Percentiles rank a stretch among this genome's conserved stretches.
Conservation (phyloP, 2,329 filamentous ascomycete genomes). For the Pestalotiopsis sp. region DNA sequence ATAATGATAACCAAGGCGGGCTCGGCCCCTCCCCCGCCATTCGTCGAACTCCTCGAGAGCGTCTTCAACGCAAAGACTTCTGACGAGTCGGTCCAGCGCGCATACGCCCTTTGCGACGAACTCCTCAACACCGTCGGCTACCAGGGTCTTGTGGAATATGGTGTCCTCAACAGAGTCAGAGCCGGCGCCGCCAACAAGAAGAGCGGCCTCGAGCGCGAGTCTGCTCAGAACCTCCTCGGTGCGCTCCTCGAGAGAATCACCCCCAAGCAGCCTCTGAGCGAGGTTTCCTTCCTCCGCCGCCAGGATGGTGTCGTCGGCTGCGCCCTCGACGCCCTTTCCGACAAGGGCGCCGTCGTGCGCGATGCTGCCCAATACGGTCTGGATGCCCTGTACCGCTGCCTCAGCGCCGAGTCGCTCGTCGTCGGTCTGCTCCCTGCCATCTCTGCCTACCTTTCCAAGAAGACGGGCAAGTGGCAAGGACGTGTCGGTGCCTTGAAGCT, state of each 20-base stretch:
- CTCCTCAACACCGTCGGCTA: constrained; percentile 56
- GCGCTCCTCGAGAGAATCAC: constrained; percentile 92
- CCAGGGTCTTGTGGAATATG: constrained; percentile 54
- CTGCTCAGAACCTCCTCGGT: constrained; percentile 91
- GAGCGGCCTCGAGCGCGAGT: constrained; percentile 80
- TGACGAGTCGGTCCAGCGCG: constrained; percentile 66
- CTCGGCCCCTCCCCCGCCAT: constrained; percentile 58
- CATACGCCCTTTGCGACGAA: constrained; percentile 60
- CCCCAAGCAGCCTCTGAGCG: constrained; percentile 73
- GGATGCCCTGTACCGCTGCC: constrained; percentile 79
- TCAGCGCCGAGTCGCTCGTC: constrained; percentile 82
- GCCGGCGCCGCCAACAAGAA: constrained; percentile 94
- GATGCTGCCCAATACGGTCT: constrained; percentile 94
- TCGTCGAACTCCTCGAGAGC: constrained; percentile 65
- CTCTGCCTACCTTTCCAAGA: constrained; percentile 75
- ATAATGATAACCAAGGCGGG: constrained; percentile 46
- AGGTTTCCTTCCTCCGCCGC: constrained; percentile 81
- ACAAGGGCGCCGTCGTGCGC: constrained; percentile 86
- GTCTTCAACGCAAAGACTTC: constrained; percentile 73
- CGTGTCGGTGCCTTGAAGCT: constrained; percentile 84
- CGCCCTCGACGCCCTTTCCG: constrained; percentile 82
- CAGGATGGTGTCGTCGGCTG: constrained; percentile 73
- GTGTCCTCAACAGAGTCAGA: constrained; percentile 57
- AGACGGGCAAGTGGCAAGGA: constrained; percentile 95
- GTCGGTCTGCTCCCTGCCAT: constrained; percentile 80